These are phyloP conservation scores for Colletotrichum sp. DNA, from an alignment of 2,329 filamentous ascomycete genomes.

Conservation along the genomic window DNA sequence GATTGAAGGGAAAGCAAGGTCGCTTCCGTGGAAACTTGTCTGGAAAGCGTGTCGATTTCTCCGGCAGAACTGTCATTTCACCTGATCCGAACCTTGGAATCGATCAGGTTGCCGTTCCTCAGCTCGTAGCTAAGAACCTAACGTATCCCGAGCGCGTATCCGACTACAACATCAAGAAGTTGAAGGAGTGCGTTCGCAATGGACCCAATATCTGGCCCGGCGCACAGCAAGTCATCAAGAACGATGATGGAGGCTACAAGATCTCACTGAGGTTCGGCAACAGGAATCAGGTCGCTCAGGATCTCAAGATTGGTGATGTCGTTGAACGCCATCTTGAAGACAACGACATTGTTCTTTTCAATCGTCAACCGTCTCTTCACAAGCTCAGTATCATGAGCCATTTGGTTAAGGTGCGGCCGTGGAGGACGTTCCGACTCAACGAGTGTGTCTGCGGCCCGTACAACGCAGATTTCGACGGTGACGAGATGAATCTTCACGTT, in stretches of 20 bases:
- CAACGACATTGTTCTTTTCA: conserved; percentile 95
- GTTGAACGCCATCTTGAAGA: conserved; percentile 96
- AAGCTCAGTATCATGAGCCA: conserved; percentile 99
- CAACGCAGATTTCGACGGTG: conserved; percentile 98
- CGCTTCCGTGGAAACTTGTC: conserved; percentile 96
- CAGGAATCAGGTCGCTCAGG: conserved; percentile 71
- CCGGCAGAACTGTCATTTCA: conserved; percentile 95
- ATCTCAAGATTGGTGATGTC: conserved; percentile 81
- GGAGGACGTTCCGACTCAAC: conserved; percentile 95
- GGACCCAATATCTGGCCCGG: conserved; percentile 85
- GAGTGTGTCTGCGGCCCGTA: conserved; percentile 98
- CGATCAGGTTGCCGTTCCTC: conserved; percentile 90
- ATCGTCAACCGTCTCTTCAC: conserved; percentile 95
- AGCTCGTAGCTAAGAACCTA: conserved; percentile 92
- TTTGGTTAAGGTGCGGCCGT: conserved; percentile 89
- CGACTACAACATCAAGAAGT: conserved; percentile 82
- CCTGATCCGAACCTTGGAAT: conserved; percentile 94
- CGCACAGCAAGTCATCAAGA: conserved; percentile 79
- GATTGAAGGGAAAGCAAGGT: conserved; percentile 95
- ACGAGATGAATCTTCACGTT: conserved; percentile 99
- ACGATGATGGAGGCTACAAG: conserved; percentile 68
- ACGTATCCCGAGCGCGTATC: conserved; percentile 93
- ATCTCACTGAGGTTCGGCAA: conserved; percentile 79
- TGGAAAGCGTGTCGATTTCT: conserved; percentile 98
- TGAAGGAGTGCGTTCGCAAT: conserved; percentile 75